A percentile compares a stretch with the other conserved stretches of the same genome.
Evolutionary conservation across 2,329 filamentous ascomycete species (phyloP).

Genomic region (Arthrobotrys iridis): DNA sequence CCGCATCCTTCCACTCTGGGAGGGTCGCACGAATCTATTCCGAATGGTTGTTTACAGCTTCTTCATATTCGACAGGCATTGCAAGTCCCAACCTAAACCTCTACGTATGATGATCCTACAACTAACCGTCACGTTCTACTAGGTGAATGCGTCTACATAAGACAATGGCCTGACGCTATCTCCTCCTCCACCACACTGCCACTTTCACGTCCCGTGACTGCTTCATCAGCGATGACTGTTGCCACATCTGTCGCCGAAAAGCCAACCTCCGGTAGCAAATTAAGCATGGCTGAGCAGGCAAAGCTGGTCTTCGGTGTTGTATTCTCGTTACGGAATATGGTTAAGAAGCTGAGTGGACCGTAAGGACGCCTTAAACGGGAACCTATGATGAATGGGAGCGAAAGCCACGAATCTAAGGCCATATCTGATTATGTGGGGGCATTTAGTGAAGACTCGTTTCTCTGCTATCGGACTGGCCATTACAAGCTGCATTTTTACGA

Average conservation of each 20-base stretch:
- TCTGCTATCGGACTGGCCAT: conserved; percentile 89
- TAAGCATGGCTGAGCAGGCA: conserved; percentile 79
- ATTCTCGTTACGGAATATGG: conserved; percentile 96
- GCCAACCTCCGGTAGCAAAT: conserved; percentile 65
- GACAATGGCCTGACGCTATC: conserved; percentile 72
- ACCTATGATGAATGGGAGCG: not conserved
- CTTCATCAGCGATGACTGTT: conserved; percentile 58
- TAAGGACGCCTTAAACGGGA: conserved; percentile 35
- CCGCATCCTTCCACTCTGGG: not conserved
- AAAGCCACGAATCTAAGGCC: not conserved
- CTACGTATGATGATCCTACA: not conserved
- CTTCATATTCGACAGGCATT: conserved; percentile 98
- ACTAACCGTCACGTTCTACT: conserved; percentile 39
- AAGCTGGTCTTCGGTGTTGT: conserved; percentile 98
- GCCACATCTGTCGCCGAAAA: conserved; percentile 54
- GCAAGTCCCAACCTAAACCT: conserved; percentile 66
- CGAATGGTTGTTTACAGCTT: conserved; percentile 95
- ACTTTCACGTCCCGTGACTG: conserved; percentile 63
- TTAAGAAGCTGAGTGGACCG: conserved; percentile 76
- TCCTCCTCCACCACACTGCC: conserved; percentile 63
- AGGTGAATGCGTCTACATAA: conserved; percentile 98
- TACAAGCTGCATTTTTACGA: conserved; percentile 99
- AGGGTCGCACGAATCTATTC: conserved; percentile 37
- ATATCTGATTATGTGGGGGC: not conserved
- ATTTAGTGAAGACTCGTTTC: conserved; percentile 71